Base-by-base conservation (phyloP, 75 land plant species). In the Adiantum capillusveneris region DNA sequence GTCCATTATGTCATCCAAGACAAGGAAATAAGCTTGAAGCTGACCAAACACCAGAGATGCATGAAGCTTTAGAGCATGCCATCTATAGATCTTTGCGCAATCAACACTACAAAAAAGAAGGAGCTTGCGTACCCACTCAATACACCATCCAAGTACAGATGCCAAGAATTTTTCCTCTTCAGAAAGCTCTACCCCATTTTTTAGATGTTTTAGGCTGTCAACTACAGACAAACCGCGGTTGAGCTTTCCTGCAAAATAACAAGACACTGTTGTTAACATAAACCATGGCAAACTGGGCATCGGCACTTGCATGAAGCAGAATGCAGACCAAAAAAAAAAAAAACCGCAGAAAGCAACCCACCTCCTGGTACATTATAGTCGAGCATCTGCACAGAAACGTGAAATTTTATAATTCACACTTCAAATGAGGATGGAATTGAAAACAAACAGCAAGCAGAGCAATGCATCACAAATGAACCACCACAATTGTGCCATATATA, bases 281-380 rank as follows among this genome's bases (percentile, higher is more conserved):
- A 34, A 34, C 9, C 9, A 34, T 34, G n/a, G 37, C 37, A 54
- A 39, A 31, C 26, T 21, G 54, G 17, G 3, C n/a, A n/a, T n/a
- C 16, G 13, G 11, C 6, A 7, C 2, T 25, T 13, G 34, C 5
- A 6, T 45, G 26, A n/a, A 61, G 21, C 25, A 45, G 22, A 29
- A 25, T 26, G 17, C 17, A 25, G 44, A 6, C 5, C 19, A 13
- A 44, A 24, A n/a, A n/a, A n/a, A 26, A 25, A 12, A 1, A n/a
- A 31, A 26, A 30, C 34, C 25, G 45, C 21, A 39, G 25, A 0
- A 64, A 19, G 49, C 30, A 24, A 37, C 71, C 18, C 34, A 95
- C 99, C 99, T 84, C 97, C 97, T 41, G 92, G 99, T 6, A 95
- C 99, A 80, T 84, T 95, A 81, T 95, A 87, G 65, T 86, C 97